Conservation (phyloP, 768 basidiomycete species). For the Macrolepiota albuminosa region DNA sequence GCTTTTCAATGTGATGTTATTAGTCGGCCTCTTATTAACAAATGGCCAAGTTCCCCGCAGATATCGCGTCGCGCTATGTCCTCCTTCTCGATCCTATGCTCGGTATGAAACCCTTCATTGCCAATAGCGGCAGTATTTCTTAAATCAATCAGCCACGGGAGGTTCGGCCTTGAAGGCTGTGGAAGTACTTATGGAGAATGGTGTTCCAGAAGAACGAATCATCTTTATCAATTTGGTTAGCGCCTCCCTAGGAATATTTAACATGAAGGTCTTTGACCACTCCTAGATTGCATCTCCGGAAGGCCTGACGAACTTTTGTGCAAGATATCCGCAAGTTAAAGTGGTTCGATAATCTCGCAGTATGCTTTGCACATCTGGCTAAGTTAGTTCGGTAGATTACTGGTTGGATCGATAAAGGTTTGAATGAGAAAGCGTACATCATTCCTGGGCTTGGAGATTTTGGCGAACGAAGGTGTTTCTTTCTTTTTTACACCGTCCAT, state of each 20-base stretch:
- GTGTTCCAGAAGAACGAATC: slow-evolving; percentile 91
- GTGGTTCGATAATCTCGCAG: slow-evolving; percentile 49
- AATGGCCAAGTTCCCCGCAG: slow-evolving; percentile 72
- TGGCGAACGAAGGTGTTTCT: slow-evolving; percentile 72
- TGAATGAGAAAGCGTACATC: slow-evolving; percentile 89
- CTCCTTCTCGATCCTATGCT: slow-evolving; percentile 98
- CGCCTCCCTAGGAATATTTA: background rate
- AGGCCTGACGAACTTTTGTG: slow-evolving; percentile 78
- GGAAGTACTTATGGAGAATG: slow-evolving; percentile 87
- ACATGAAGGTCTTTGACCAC: background rate
- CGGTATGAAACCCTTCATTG: slow-evolving; percentile 41
- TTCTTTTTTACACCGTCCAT: background rate
- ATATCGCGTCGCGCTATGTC: slow-evolving; percentile 88
- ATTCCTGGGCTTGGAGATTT: slow-evolving; percentile 97
- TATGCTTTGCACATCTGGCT: background rate
- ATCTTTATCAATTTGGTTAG: slow-evolving; percentile 90
- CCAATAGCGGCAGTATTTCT: background rate
- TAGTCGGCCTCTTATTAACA: background rate
- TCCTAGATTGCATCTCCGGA: slow-evolving; percentile 83
- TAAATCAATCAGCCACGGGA: slow-evolving; percentile 63
- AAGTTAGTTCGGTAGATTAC: slow-evolving; percentile 55
- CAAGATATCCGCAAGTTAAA: slow-evolving; percentile 67
- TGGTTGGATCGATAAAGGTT: slow-evolving; percentile 91
- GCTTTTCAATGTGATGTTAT: background rate
- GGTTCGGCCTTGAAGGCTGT: slow-evolving; percentile 98